Conservation (phyloP, 495 filamentous ascomycete genomes). For the Neurospora cerealis region DNA sequence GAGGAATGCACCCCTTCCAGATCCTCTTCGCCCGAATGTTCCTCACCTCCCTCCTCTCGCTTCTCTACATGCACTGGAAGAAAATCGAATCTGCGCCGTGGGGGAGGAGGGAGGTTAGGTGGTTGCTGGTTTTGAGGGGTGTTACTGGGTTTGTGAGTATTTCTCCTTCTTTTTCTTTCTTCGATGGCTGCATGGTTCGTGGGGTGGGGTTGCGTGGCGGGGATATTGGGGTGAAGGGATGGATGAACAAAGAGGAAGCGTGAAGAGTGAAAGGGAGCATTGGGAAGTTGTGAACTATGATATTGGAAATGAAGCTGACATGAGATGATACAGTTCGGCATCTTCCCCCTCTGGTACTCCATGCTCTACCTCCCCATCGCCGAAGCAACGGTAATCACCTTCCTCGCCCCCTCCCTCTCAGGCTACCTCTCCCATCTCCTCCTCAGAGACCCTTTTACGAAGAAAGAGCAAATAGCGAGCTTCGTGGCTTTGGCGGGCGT, state of each 20-base stretch:
- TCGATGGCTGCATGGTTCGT: neutral
- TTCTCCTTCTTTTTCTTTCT: neutral
- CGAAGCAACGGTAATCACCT: conserved; percentile 89
- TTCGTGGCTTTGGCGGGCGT: conserved; percentile 72
- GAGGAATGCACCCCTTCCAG: conserved; percentile 69
- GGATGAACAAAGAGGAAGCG: no score
- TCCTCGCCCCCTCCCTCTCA: conserved; percentile 73
- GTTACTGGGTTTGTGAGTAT: conserved; percentile 51
- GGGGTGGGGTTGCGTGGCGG: no score
- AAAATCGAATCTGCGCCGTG: conserved; percentile 51
- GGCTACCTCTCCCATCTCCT: conserved; percentile 75
- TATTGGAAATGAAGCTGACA: neutral
- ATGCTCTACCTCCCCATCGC: conserved; percentile 80
- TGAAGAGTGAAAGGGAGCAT: no score
- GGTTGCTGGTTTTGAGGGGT: conserved; percentile 59
- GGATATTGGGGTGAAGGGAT: no score
- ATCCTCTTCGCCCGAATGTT: conserved; percentile 80
- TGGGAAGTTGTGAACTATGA: no score
- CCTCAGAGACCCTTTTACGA: conserved; percentile 66
- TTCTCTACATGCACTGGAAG: conserved; percentile 65
- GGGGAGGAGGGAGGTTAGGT: conserved; percentile 53
- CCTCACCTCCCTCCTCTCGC: conserved; percentile 58
- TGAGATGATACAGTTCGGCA: conserved; percentile 46
- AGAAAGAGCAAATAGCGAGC: conserved; percentile 64
- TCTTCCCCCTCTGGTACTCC: conserved; percentile 52